These are phyloP conservation scores for Aureobasidium namibiae DNA, from an alignment of 2,329 filamentous ascomycete genomes.

Conservation along the genomic window DNA sequence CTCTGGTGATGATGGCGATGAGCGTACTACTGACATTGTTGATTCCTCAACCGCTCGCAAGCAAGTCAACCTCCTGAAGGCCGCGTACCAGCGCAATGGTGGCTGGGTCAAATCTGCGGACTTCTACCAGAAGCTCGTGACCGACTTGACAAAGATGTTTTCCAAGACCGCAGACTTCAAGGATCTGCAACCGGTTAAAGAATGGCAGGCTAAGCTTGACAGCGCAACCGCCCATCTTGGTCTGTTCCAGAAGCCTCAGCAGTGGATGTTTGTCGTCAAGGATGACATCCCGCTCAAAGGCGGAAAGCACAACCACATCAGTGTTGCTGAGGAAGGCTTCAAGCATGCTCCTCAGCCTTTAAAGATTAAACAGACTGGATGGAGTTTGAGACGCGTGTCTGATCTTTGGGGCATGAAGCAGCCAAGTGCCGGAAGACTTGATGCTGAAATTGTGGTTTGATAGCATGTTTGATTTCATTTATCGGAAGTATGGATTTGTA, in stretches of 20 bases:
- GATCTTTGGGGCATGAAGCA: neutral
- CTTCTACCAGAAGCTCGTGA: conserved; percentile 38
- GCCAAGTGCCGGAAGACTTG: neutral
- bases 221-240: neutral
- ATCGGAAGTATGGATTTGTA: too few species aligned
- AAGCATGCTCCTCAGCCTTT: neutral
- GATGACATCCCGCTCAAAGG: neutral
- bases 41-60: conserved; percentile 25
- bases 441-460: neutral
- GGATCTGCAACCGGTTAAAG: neutral
- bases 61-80: conserved; percentile 30
- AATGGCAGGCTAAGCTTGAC: conserved; percentile 5
- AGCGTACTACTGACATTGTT: conserved; percentile 1
- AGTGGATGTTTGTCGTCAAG: conserved; percentile 8
- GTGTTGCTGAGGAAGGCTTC: neutral
- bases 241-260: neutral
- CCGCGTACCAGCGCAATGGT: conserved; percentile 35
- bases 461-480: neutral
- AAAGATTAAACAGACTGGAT: conserved; percentile 1
- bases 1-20: conserved; percentile 20
- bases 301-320: neutral
- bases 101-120: conserved; percentile 40
- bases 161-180: neutral
- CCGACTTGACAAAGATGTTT: neutral
- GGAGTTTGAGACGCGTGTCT: conserved; percentile 6